Conservation (phyloP, 108 stramenopile genomes). For the Cyclotella kingstonii region DNA sequence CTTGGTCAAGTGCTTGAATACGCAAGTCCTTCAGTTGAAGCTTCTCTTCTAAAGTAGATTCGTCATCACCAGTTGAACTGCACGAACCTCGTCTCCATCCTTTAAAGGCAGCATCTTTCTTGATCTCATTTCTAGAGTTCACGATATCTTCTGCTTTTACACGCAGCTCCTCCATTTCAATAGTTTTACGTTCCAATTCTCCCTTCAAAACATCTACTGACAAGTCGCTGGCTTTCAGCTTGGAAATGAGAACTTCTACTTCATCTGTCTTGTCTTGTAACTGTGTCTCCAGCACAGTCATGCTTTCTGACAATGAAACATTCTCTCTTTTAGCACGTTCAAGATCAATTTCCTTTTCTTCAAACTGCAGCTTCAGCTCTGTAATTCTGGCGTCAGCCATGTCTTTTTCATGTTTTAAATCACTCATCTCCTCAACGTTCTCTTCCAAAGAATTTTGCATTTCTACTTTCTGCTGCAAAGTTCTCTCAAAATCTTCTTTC, state of each 20-base stretch:
- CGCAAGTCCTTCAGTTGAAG: constrained; percentile 21
- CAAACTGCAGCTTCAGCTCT: constrained; percentile 26
- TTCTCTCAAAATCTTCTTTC: constrained; percentile 20
- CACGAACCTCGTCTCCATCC: constrained; percentile 4
- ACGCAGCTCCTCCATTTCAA: constrained; percentile 26
- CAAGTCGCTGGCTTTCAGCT: constrained; percentile 29
- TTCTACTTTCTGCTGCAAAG: constrained; percentile 17
- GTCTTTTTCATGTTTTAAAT: constrained; percentile 22
- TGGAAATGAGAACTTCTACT: constrained; percentile 5
- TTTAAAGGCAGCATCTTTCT: background rate
- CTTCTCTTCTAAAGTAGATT: constrained; percentile 16
- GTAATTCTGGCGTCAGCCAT: constrained; percentile 13
- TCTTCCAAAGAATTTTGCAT: constrained; percentile 29
- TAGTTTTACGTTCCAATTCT: constrained; percentile 12
- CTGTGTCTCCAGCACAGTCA: constrained; percentile 22
- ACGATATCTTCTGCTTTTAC: background rate
- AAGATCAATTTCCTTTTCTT: constrained; percentile 31
- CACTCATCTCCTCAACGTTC: constrained; percentile 40
- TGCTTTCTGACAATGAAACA: constrained; percentile 11
- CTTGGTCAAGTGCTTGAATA: constrained; percentile 29
- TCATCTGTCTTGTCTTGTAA: constrained; percentile 23
- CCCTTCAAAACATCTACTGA: constrained; percentile 15
- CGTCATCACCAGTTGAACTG: background rate
- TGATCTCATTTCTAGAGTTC: background rate
- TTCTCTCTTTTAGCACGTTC: constrained; percentile 22